Evolutionary conservation across 805 yeast species (phyloP), one percentile per base, ranked within the genome.

Genomic region (Sugiyamaella marilandica): DNA sequence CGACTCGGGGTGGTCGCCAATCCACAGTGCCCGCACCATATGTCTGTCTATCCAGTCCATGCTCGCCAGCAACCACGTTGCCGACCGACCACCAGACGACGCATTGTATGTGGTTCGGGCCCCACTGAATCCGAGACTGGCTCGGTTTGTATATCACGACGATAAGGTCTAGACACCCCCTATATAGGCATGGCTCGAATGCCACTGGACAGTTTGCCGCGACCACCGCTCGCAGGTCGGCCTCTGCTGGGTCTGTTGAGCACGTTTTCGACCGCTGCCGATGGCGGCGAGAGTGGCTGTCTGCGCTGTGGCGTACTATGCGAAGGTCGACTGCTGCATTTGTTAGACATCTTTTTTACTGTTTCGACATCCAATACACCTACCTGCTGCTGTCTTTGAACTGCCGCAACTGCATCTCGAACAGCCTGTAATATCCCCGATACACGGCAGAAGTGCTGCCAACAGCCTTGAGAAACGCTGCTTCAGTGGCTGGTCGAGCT

Each of bases 1-100:
- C 35, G 88, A 85, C 2, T 75, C 74, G 16, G 84, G 77, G 41
- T 83, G 88, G 88, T 74, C 85, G 0, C 87, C 88, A 0, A 83
- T 82, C 0, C 80, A 81, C 55, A 71, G 78, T 5, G 67, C 63
- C 24, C 46, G 57, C 8, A 57, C 68, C 2, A 59, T 68, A 1
- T 56, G 66, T 39, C 62, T 85, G 21, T 82, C 89, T 11, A 65
- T 85, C 18, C 90, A 85, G 60, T 79, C 85, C 36, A 80, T 85
- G 82, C 65, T 85, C 41, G 73, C 72, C 10, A 74, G 78, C 2
- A 85, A 85, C 59, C 60, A 59, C 0, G 52, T 64, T 10, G 57
- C 65, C 32, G 62, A 77, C 55, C 70, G 84, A 48, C 92, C 92
- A 0, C 77, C 77, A 1, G 89, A 77, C 55, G 81, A 85, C 62